These are phyloP conservation scores for Ustilago lituana DNA, from an alignment of 1,284 basidiomycete genomes.

Conservation along the genomic window DNA sequence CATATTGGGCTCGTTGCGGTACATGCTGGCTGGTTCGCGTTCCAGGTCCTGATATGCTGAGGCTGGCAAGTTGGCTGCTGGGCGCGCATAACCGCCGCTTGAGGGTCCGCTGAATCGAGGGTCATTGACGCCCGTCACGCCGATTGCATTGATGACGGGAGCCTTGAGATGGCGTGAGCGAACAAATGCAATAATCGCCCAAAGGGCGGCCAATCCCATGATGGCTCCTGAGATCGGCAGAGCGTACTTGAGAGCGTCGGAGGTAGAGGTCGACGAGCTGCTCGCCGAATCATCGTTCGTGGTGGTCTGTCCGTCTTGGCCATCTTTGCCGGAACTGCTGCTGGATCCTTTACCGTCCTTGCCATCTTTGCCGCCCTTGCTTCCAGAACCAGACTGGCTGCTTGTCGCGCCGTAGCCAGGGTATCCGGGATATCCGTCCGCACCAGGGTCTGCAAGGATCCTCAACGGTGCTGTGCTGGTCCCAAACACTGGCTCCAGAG, in stretches of 20 bases:
- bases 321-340: not conserved
- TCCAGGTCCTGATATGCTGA: slow-evolving; percentile 15
- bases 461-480: slow-evolving; percentile 23
- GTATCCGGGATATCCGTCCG: slow-evolving; percentile 34
- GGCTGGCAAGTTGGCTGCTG: not conserved
- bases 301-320: slow-evolving; percentile 3
- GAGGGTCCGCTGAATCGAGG: slow-evolving; percentile 19
- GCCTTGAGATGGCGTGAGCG: slow-evolving; percentile 17
- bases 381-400: slow-evolving; percentile 8
- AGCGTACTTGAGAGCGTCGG: slow-evolving; percentile 34
- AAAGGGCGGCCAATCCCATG: slow-evolving; percentile 21
- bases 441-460: slow-evolving; percentile 25
- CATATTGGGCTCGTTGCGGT: slow-evolving; percentile 40
- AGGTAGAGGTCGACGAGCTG: slow-evolving; percentile 1
- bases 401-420: slow-evolving; percentile 17
- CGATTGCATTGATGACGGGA: slow-evolving; percentile 26
- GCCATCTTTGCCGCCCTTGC: slow-evolving; percentile 28
- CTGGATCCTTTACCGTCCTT: slow-evolving; percentile 8
- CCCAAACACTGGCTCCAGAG: slow-evolving; percentile 42
- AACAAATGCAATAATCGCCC: slow-evolving; percentile 27
- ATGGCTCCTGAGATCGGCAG: slow-evolving; percentile 41
- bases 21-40: slow-evolving; percentile 16
- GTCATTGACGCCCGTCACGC: slow-evolving; percentile 35
- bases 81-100: not conserved
- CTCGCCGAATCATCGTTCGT: slow-evolving; percentile 10